phyloP scores from a whole-genome alignment of 2,329 filamentous ascomycete species.

The Aspergillus brasiliensis region DNA sequence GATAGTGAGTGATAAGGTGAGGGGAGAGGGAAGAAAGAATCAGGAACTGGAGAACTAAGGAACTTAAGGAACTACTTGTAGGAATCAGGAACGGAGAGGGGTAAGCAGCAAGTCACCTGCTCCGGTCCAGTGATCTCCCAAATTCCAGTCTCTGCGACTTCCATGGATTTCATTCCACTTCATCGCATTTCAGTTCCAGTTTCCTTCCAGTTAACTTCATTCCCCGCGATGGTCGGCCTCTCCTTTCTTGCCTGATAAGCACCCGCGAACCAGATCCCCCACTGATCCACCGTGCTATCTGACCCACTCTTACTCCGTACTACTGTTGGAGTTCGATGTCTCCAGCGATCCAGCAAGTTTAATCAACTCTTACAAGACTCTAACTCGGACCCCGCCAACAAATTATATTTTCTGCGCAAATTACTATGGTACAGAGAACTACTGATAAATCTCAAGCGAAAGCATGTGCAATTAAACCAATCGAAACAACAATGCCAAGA shows the following conservation, averaged over 20 bases:
- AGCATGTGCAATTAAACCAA: slow-evolving; percentile 24
- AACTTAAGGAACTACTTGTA: not conserved
- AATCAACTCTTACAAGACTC: slow-evolving; percentile 1
- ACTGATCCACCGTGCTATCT: not conserved
- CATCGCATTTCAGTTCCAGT: not conserved
- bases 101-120: slow-evolving; percentile 14
- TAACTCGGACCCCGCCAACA: slow-evolving; percentile 32
- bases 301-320: not conserved
- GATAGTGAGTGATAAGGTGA: not conserved
- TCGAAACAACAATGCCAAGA: slow-evolving; percentile 18
- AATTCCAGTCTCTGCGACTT: not conserved
- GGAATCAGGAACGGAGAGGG: not conserved
- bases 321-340: too few species aligned
- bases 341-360: not conserved
- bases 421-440: slow-evolving; percentile 44
- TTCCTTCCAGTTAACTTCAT: not conserved
- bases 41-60: slow-evolving; percentile 11
- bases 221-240: not conserved
- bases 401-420: slow-evolving; percentile 34
- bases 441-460: slow-evolving; percentile 27
- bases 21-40: slow-evolving; percentile 7
- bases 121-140: not conserved
- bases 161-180: too few species aligned
- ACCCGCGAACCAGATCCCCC: not conserved
- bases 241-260: not conserved